Evolutionary conservation across 2,329 filamentous ascomycete species (phyloP), one percentile per base, ranked within the genome.

Genomic region (Trematosphaeria pertusa): DNA sequence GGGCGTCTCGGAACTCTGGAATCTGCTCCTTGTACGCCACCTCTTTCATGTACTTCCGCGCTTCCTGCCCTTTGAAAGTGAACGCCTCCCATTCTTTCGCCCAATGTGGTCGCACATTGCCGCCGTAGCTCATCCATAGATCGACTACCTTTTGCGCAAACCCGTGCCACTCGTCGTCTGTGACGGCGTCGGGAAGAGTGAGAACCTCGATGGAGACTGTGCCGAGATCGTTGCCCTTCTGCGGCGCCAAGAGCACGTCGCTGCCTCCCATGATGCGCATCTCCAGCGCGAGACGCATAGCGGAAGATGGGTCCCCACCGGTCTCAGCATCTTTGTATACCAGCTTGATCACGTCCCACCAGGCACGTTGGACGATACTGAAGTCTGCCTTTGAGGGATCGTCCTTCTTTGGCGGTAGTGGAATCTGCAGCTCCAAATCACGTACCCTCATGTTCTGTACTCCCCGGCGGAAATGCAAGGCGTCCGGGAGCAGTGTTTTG

Each of bases 271-370:
- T 77, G 46, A 79, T 74, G 17, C 75, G 67, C 65, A 78, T 64
- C 44, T 78, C 75, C 8, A 79, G 67, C 3, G 73, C 70, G 39
- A 78, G 65, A 2, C 75, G 69, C 67, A 77, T 73, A 0, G 76
- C 71, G 2, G 63, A 54, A 3, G 59, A 53, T 21, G 58, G 40
- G 36, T 61, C 43, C 12, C 37, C 39, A 10, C 40, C 44, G 5
- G 38, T 68, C 5, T 66, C 63, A 7, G 56, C 56, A 35, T 73
- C 59, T 31, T 64, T 56, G 50, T 79, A 79, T n/a, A 71, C 72
- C 1, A 72, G 65, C 5, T 73, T 66, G 50, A 80, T 78, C 11
- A 74, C 75, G 43, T 79, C 78, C 77, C 78, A 80, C 78, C 78
- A 80, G 0, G 77, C 77, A 4, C 69, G 67, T 41, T 75, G 75